A percentile compares a stretch with the other conserved stretches of the same genome.
Conservation (phyloP, 2,329 filamentous ascomycete species). For the Dactylellina haptotyla region DNA sequence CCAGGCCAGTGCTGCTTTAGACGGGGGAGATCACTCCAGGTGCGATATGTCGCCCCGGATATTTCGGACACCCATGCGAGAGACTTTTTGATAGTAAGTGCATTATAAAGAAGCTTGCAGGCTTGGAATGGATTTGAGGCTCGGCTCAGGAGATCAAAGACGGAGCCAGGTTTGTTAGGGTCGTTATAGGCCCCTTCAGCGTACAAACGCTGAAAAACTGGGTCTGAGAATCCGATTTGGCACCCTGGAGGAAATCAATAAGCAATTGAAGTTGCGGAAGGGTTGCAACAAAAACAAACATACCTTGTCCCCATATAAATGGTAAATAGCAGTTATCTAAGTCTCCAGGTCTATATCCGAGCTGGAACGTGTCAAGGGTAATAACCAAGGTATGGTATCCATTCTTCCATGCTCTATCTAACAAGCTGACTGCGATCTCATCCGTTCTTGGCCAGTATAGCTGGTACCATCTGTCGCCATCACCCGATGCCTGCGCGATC, state of each 20-base stretch:
- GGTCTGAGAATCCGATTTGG: constrained; percentile 73
- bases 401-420: constrained; percentile 70
- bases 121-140: constrained; percentile 49
- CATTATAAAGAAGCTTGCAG: constrained; percentile 50
- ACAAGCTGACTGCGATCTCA: constrained; percentile 72
- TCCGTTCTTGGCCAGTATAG: constrained; percentile 78
- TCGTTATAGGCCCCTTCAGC: constrained; percentile 62
- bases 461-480: constrained; percentile 75
- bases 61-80: constrained; percentile 67
- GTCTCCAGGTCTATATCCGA: constrained; percentile 76
- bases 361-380: constrained; percentile 76
- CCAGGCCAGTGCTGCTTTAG: constrained; percentile 46
- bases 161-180: constrained; percentile 64
- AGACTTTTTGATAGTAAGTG: constrained; percentile 64
- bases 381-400: constrained; percentile 76
- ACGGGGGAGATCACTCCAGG: constrained; percentile 68
- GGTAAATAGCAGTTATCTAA: constrained; percentile 67
- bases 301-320: constrained; percentile 52
- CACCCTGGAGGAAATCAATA: constrained; percentile 66
- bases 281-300: constrained; percentile 59
- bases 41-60: constrained; percentile 67
- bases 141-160: constrained; percentile 30
- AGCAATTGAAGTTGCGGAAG: constrained; percentile 64
- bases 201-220: constrained; percentile 71
- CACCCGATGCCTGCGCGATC: constrained; percentile 69